Evolutionary conservation across 805 yeast species (phyloP).

Genomic region (Yamadazyma ubonensis): DNA sequence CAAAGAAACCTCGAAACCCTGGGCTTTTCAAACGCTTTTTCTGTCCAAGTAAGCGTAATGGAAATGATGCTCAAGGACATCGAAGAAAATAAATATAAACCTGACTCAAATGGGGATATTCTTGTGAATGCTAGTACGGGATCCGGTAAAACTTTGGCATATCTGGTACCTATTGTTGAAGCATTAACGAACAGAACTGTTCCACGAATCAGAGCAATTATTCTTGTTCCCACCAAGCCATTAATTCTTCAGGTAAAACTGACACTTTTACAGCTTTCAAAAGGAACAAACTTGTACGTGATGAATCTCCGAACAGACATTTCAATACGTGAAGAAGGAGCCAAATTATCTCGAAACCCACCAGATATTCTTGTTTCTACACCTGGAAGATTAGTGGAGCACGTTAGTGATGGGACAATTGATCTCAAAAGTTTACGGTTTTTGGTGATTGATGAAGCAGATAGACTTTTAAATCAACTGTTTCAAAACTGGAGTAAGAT

Average conservation of each 20-base stretch:
- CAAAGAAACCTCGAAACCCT: constrained; percentile 45
- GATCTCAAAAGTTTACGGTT: constrained; percentile 54
- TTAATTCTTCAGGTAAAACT: constrained; percentile 76
- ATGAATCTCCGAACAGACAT: constrained; percentile 56
- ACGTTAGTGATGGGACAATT: constrained; percentile 45
- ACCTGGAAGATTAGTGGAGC: constrained; percentile 85
- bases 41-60: constrained; percentile 72
- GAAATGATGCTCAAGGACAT: constrained; percentile 50
- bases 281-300: constrained; percentile 66
- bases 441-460: constrained; percentile 80
- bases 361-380: constrained; percentile 74
- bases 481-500: constrained; percentile 89
- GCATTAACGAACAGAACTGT: constrained; percentile 60
- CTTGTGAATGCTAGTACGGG: constrained; percentile 95
- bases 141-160: constrained; percentile 92
- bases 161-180: constrained; percentile 79
- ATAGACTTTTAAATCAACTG: constrained; percentile 76
- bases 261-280: constrained; percentile 57
- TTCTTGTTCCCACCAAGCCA: constrained; percentile 89
- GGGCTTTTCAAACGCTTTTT: constrained; percentile 60
- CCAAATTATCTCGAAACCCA: constrained; percentile 40
- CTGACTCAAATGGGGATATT: constrained; percentile 67
- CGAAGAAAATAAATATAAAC: constrained; percentile 37
- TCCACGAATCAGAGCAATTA: constrained; percentile 70
- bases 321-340: constrained; percentile 61